These are phyloP conservation scores for Rhamnella rubrinervis DNA, from an alignment of 331 rosid genomes.

Conservation along the genomic window DNA sequence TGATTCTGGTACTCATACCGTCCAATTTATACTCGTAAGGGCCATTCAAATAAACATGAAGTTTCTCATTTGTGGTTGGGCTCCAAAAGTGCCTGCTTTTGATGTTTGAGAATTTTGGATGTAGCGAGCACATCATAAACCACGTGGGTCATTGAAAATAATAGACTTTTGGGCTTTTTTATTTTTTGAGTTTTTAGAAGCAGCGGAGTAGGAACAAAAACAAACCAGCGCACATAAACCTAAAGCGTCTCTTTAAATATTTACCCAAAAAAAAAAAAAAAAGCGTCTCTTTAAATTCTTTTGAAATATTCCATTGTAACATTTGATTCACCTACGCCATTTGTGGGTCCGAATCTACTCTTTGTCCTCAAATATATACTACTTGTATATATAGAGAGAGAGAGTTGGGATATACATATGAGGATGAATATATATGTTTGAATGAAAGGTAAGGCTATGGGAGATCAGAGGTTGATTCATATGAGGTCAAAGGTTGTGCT, in stretches of 20 bases:
- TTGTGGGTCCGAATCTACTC: too few relatives aligned
- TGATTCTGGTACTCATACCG: too few relatives aligned
- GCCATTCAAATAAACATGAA: not conserved
- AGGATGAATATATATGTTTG: too few relatives aligned
- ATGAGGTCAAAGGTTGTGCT: constrained; percentile 22
- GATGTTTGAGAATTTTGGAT: not conserved
- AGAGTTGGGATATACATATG: too few relatives aligned
- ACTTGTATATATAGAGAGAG: too few relatives aligned
- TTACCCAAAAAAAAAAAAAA: too few relatives aligned
- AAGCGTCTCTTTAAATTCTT: not conserved
- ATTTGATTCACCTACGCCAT: constrained; percentile 8
- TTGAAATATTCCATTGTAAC: not conserved
- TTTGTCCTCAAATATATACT: too few relatives aligned
- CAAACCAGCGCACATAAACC: constrained; percentile 7
- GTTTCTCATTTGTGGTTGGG: not conserved
- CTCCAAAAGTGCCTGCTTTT: not conserved
- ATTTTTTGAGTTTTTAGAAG: not conserved
- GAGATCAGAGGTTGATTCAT: constrained; percentile 13
- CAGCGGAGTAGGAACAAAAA: constrained; percentile 20
- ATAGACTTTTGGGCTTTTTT: constrained; percentile 5
- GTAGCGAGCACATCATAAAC: not conserved
- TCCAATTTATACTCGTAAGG: too few relatives aligned
- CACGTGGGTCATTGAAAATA: constrained; percentile 11
- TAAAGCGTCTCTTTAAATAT: not conserved
- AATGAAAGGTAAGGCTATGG: too few relatives aligned